Evolutionary conservation across 371 early-diverging fungal genomes (phyloP), one percentile per base, ranked within the genome.

Genomic region (Rhizopus microsporus): DNA sequence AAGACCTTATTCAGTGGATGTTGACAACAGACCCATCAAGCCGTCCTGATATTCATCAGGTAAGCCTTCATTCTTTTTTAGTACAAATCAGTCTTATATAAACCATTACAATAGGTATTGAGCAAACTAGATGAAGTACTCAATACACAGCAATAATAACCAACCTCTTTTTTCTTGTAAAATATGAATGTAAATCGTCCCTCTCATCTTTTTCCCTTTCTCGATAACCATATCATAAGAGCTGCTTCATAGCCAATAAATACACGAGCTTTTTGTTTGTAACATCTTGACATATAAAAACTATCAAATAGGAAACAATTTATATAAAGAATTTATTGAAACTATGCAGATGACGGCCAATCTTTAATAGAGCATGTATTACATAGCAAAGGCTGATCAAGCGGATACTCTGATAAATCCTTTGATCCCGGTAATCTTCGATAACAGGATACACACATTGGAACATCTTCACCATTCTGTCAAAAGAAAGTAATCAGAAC

Each of bases 1-100:
- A 68, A 9, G 75, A 88, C 15, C 51, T 89, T n/a, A 81, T 93
- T 58, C 76, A 78, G 44, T 73, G 70, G 67, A 85, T 91, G 85
- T 64, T 92, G 46, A 70, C 68, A 8, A 78, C 82, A 3, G 89
- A 92, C 62, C 84, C 89, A 4, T 67, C 69, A 12, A 54, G 68
- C 23, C 82, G 93, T n/a, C 88, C 90, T 7, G 81, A 85, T 68
- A 87, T 91, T 23, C 17, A 51, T 7, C 29, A 35, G 51, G 62
- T 62, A 7, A 51, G 29, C 10, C 15, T 42, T n/a, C 15, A n/a
- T 8, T n/a, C n/a, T n/a, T 42, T 42, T 42, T 42, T 13, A 6
- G 9, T 15, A 42, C n/a, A 42, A 42, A 4, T 42, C n/a, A 42
- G 5, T 4, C 23, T 23, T 23, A 23, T 23, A 23, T 23, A 23